These are phyloP conservation scores for Stachybotrys chartarum DNA, from an alignment of 2,329 filamentous ascomycete species.

Conservation along the genomic window DNA sequence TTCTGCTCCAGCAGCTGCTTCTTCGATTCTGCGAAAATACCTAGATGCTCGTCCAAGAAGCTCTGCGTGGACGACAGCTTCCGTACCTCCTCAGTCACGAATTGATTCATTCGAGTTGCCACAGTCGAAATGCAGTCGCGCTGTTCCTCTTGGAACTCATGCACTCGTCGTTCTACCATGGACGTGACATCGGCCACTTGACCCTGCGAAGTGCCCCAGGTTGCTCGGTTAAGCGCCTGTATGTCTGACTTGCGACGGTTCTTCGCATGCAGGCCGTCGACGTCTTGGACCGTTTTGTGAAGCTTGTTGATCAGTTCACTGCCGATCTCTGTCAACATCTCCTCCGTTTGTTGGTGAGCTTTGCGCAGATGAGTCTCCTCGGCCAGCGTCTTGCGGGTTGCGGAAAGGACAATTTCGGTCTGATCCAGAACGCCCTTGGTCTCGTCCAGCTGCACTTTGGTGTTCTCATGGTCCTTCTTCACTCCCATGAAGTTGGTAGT, in stretches of 20 bases:
- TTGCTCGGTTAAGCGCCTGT: slow-evolving; percentile 68
- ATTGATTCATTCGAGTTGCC: slow-evolving; percentile 64
- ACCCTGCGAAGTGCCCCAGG: slow-evolving; percentile 70
- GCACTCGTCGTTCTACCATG: slow-evolving; percentile 68
- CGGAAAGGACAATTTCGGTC: slow-evolving; percentile 74
- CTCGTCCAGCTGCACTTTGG: slow-evolving; percentile 63
- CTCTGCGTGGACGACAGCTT: slow-evolving; percentile 64
- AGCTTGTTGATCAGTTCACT: slow-evolving; percentile 72
- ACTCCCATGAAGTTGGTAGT: slow-evolving; percentile 82
- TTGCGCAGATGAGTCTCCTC: slow-evolving; percentile 76
- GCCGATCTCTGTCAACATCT: slow-evolving; percentile 66
- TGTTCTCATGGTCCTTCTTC: slow-evolving; percentile 84
- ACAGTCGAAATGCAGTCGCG: slow-evolving; percentile 61
- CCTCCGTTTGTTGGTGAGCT: slow-evolving; percentile 81
- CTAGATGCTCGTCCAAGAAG: slow-evolving; percentile 63
- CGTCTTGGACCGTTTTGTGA: slow-evolving; percentile 69
- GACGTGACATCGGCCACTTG: slow-evolving; percentile 71
- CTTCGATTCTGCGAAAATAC: slow-evolving; percentile 61
- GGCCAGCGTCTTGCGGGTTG: slow-evolving; percentile 67
- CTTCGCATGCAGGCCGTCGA: slow-evolving; percentile 78
- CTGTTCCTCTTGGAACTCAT: slow-evolving; percentile 66
- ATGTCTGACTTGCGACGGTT: slow-evolving; percentile 79
- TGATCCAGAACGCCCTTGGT: slow-evolving; percentile 79
- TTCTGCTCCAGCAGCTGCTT: slow-evolving; percentile 62
- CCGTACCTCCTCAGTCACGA: slow-evolving; percentile 67